phyloP scores from a whole-genome alignment of 805 yeast species.

The Myxozyma neglecta region DNA sequence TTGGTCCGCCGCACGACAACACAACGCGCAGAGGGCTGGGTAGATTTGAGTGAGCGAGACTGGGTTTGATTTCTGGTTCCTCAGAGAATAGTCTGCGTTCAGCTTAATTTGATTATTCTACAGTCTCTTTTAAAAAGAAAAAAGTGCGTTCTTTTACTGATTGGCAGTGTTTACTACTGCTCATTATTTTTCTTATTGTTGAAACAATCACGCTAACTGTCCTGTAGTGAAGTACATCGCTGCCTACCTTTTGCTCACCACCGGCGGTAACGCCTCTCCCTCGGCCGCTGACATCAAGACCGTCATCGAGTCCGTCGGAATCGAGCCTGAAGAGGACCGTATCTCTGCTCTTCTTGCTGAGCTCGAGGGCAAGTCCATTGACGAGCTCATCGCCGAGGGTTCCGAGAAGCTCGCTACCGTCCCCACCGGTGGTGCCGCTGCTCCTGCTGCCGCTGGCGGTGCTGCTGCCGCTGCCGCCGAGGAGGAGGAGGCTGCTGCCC shows the following conservation, averaged over 20 bases:
- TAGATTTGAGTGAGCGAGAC: no score
- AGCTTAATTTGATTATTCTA: constrained; percentile 81
- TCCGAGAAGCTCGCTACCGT: constrained; percentile 93
- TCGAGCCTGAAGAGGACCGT: constrained; percentile 90
- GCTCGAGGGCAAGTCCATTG: constrained; percentile 89
- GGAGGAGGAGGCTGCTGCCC: constrained; percentile 70
- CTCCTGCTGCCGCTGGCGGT: constrained; percentile 73
- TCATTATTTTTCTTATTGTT: neutral
- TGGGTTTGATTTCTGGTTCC: constrained; percentile 16
- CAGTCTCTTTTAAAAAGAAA: constrained; percentile 7
- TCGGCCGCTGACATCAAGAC: constrained; percentile 86
- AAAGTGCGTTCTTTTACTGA: constrained; percentile 2
- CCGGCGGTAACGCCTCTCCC: constrained; percentile 95
- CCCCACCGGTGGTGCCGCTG: constrained; percentile 98
- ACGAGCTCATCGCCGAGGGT: constrained; percentile 89
- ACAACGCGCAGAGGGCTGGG: no score
- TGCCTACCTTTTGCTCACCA: constrained; percentile 96
- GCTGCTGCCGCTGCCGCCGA: constrained; percentile 71
- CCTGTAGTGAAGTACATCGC: constrained; percentile 90
- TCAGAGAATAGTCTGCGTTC: constrained; percentile 79
- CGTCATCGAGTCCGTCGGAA: constrained; percentile 91
- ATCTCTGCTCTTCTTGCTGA: constrained; percentile 76
- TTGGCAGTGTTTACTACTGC: neutral
- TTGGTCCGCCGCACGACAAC: no score
- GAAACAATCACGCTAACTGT: neutral